Evolutionary conservation across 2,329 filamentous ascomycete species (phyloP).

Genomic region (Penicillium oxalicum): DNA sequence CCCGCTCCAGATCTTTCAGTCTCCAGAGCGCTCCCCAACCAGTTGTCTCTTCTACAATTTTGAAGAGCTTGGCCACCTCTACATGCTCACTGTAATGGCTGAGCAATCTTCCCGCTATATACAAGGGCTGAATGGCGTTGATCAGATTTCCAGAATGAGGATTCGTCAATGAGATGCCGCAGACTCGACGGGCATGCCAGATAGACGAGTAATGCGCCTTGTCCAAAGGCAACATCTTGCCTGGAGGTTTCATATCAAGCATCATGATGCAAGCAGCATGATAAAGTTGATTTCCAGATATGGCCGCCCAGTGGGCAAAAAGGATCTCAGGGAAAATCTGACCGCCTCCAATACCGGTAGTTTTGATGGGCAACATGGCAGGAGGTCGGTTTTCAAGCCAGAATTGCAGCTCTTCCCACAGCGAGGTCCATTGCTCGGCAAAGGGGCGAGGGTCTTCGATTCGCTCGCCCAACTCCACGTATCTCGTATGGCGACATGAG

Average conservation of each 20-base stretch:
- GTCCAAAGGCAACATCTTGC: constrained; percentile 14
- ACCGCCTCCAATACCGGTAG: constrained; percentile 30
- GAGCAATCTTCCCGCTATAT: constrained; percentile 49
- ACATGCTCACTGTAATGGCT: constrained; percentile 44
- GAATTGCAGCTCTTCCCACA: constrained; percentile 47
- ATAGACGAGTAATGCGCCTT: constrained; percentile 36
- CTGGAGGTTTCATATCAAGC: constrained; percentile 39
- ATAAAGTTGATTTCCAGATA: constrained; percentile 52
- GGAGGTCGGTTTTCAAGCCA: constrained; percentile 45
- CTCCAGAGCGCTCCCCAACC: constrained; percentile 51
- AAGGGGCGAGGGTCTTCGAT: constrained; percentile 40
- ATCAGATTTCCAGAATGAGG: constrained; percentile 50
- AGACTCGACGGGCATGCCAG: constrained; percentile 52
- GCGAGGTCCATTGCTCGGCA: constrained; percentile 38
- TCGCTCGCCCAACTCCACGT: constrained; percentile 42
- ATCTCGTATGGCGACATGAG: constrained; percentile 43
- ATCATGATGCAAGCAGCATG: constrained; percentile 51
- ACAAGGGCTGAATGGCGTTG: constrained; percentile 53
- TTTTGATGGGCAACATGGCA: constrained; percentile 44
- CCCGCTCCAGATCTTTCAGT: constrained; percentile 44
- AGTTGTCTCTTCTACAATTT: constrained; percentile 46
- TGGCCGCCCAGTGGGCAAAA: constrained; percentile 49
- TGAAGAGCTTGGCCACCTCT: constrained; percentile 35
- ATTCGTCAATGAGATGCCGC: constrained; percentile 52
- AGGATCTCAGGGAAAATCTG: constrained; percentile 48